Base-by-base conservation (phyloP, 495 filamentous ascomycete species). In the Amniculicola lignicola region DNA sequence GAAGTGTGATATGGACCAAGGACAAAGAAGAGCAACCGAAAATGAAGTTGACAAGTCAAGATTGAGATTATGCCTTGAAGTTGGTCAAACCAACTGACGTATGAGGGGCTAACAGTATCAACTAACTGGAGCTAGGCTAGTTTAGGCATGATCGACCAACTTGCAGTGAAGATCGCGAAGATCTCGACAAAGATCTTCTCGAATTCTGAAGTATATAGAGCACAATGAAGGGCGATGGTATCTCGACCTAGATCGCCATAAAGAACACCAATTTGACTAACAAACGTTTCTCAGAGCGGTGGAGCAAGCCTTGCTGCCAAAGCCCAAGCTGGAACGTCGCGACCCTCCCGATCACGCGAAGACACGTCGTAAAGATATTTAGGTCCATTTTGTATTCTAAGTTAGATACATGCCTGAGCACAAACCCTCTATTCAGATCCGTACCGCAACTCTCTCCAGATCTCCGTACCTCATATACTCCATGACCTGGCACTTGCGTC, bases 331-430 rank as follows among this genome's bases (percentile, higher is more conserved):
- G n/a, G n/a, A n/a, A n/a, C n/a, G n/a, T 9, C 37, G 44, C 12
- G 4, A 19, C 21, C 24, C 11, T 49, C 35, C 33, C 43, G 31
- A 57, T 33, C 36, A 57, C 33, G 23, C 33, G 24, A 7, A 39
- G 22, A 25, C 44, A 49, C 43, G 29, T 22, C 9, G 35, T 23
- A 23, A 14, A 43, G 25, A 42, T 23, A 59, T 15, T n/a, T 21
- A 40, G n/a, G 12, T 48, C 22, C 38, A 21, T 9, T 21, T 60
- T 47, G 33, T 33, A 59, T 44, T 53, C 41, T 59, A 51, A 21
- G 49, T 50, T 60, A 60, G 49, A 24, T 60, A 60, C 49, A 54
- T 60, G 57, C 57, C 42, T 44, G 42, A 52, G 57, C 50, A 43
- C 41, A 28, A 52, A 44, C 11, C 41, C 24, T 60, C 57, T 60